Evolutionary conservation across 2,329 filamentous ascomycete genomes (phyloP), one percentile per base, ranked within the genome.

Genomic region (Venturia pyrina): DNA sequence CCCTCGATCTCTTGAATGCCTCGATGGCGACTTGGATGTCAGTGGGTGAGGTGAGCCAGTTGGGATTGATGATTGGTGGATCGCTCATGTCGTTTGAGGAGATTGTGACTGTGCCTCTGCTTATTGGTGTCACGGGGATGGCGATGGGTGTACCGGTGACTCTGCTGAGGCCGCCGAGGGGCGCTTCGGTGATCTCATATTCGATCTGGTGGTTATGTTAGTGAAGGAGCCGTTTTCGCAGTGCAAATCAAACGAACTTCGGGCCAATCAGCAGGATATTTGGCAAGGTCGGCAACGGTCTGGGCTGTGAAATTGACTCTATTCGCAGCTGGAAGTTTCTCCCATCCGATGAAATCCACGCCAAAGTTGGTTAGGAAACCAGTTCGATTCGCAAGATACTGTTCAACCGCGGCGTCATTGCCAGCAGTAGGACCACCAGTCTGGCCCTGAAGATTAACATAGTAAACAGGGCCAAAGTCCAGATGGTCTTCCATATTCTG

Each of bases 21-120:
- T 64, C 64, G n/a, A 68, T 56, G 2, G 59, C 57, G 10, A 68
- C 53, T 43, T 64, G 66, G 37, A 62, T 62, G 37, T 68, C 68
- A 7, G 68, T 68, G 1, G 67, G 71, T 50, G 72, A 66, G 10
- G 70, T 68, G 1, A 77, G 66, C 67, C 69, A 75, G 59, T 73
- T 73, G 0, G 74, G 72, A 65, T 75, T 68, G 65, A 77, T 74
- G 57, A 73, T 19, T 3, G 75, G 75, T 1, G 66, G 65, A 7
- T 71, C 70, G 1, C 56, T 46, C 59, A 69, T 73, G 65, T 74
- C 68, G 5, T 40, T 43, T 1, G 65, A 67, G 2, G 41, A 10
- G 24, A 70, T 67, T 8, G 69, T 67, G 13, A 70, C 34, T 21
- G 65, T 70, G 19, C 69, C 69, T 10, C 69, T 62, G 2, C 72